Conservation (phyloP, 805 yeast species). For the Candida jianshihensis region DNA sequence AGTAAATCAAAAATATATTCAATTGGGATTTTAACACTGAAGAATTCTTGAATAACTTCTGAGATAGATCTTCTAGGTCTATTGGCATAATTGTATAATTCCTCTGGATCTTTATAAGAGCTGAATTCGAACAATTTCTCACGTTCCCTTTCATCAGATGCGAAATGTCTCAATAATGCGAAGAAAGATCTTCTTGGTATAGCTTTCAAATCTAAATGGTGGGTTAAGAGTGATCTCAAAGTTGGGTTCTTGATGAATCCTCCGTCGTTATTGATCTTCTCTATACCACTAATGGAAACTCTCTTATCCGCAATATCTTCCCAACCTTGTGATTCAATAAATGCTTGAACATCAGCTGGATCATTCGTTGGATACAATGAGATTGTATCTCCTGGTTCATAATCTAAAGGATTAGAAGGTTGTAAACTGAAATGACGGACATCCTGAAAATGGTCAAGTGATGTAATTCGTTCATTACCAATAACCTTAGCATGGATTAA, state of each 20-base stretch:
- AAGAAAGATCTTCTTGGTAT: conserved; percentile 86
- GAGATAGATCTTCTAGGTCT: conserved; percentile 83
- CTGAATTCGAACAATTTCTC: conserved; percentile 75
- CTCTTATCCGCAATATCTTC: conserved; percentile 57
- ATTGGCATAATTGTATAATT: conserved; percentile 83
- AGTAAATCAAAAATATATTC: conserved; percentile 70
- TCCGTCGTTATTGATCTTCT: conserved; percentile 36
- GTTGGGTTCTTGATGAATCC: conserved; percentile 60
- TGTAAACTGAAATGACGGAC: conserved; percentile 49
- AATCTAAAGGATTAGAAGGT: conserved; percentile 24
- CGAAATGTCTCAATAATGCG: conserved; percentile 65
- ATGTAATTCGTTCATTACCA: conserved; percentile 56
- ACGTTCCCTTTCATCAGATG: conserved; percentile 63
- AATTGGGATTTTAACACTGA: conserved; percentile 66
- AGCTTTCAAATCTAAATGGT: conserved; percentile 76
- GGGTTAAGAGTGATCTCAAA: conserved; percentile 60
- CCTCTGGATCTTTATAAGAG: conserved; percentile 66
- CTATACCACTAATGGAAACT: conserved; percentile 24
- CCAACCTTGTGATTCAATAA: conserved; percentile 74
- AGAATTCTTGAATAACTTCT: conserved; percentile 80
- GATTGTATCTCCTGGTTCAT: conserved; percentile 75
- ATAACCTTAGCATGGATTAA: conserved; percentile 37
- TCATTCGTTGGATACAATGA: conserved; percentile 73
- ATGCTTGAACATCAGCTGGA: conserved; percentile 49
- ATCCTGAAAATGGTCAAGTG: conserved; percentile 79